Percentiles rank a stretch among this genome's conserved stretches.
phyloP scores from a whole-genome alignment of 148 eudicot genomes.

The Euryodendron excelsum region DNA sequence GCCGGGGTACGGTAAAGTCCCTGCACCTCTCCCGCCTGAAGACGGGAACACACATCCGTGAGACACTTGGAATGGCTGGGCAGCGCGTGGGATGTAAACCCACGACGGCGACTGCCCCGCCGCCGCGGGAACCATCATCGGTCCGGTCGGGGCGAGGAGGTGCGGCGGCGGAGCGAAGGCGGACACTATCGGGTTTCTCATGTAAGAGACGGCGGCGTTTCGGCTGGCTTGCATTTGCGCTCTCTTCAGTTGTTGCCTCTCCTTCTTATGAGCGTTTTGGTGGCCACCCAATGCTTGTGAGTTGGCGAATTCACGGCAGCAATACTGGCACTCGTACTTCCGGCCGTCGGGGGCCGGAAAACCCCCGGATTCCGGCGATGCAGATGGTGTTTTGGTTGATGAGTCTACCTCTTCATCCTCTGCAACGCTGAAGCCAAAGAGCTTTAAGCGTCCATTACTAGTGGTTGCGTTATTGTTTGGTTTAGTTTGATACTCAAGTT shows the following conservation, averaged over 20 bases:
- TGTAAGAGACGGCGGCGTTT: constrained; percentile 67
- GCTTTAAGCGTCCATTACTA: constrained; percentile 44
- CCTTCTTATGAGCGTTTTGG: constrained; percentile 94
- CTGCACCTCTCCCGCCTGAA: constrained; percentile 33
- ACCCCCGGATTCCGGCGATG: constrained; percentile 41
- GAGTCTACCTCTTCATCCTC: constrained; percentile 43
- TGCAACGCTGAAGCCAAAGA: constrained; percentile 71
- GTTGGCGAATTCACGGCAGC: constrained; percentile 82
- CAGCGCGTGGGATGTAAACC: constrained; percentile 66
- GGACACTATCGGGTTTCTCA: constrained; percentile 65
- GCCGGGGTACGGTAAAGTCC: constrained; percentile 36
- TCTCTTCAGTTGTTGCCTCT: constrained; percentile 74
- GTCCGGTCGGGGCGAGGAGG: constrained; percentile 43
- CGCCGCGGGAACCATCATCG: constrained; percentile 22
- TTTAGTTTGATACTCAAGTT: constrained; percentile 45
- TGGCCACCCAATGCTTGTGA: constrained; percentile 94
- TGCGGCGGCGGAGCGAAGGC: constrained; percentile 74
- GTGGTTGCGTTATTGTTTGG: constrained; percentile 20
- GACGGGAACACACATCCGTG: constrained; percentile 59
- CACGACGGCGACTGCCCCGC: constrained; percentile 40
- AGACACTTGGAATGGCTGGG: constrained; percentile 58
- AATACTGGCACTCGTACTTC: constrained; percentile 86
- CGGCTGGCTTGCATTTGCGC: constrained; percentile 78
- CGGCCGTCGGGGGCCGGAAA: constrained; percentile 43
- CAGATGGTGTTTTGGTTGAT: constrained; percentile 38